phyloP scores from a whole-genome alignment of 1,284 basidiomycete genomes.

The Trametes sp. region DNA sequence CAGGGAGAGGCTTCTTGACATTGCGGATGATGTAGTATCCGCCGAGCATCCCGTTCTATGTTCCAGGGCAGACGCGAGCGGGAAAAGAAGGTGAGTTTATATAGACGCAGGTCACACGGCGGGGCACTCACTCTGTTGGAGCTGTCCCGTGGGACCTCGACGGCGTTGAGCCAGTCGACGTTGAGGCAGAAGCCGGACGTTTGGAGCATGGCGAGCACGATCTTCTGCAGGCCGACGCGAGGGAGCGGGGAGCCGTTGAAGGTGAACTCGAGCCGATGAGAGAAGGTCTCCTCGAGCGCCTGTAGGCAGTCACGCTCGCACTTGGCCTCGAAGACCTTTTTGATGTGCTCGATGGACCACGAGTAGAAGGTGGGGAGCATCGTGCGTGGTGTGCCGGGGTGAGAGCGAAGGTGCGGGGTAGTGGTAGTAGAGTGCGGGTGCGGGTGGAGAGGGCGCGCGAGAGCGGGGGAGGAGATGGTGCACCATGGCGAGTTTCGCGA shows the following conservation, averaged over 20 bases:
- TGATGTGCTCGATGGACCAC: conserved; percentile 63
- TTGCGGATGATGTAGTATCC: conserved; percentile 62
- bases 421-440: conserved; percentile 1
- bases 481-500: not conserved
- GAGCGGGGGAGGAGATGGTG: not conserved
- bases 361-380: conserved; percentile 53
- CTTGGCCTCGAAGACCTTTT: conserved; percentile 57
- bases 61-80: not conserved
- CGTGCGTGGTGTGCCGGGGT: conserved; percentile 7
- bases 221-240: conserved; percentile 50
- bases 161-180: conserved; percentile 57
- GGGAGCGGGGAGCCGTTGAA: conserved; percentile 55
- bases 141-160: conserved; percentile 52
- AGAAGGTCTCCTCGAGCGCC: conserved; percentile 57
- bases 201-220: conserved; percentile 55
- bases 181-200: conserved; percentile 49
- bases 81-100: conserved; percentile 12
- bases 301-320: conserved; percentile 51
- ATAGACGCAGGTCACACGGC: conserved; percentile 16
- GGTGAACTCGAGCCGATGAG: conserved; percentile 48
- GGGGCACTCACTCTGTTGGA: conserved; percentile 50
- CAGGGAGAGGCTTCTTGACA: conserved; percentile 50
- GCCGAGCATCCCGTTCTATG: conserved; percentile 56
- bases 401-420: conserved; percentile 5
- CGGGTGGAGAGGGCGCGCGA: conserved; percentile 3